A percentile compares a stretch with the other conserved stretches of the same genome.
Conservation (phyloP, 2,329 filamentous ascomycete species). For the Dryadomyces quercivorus region DNA sequence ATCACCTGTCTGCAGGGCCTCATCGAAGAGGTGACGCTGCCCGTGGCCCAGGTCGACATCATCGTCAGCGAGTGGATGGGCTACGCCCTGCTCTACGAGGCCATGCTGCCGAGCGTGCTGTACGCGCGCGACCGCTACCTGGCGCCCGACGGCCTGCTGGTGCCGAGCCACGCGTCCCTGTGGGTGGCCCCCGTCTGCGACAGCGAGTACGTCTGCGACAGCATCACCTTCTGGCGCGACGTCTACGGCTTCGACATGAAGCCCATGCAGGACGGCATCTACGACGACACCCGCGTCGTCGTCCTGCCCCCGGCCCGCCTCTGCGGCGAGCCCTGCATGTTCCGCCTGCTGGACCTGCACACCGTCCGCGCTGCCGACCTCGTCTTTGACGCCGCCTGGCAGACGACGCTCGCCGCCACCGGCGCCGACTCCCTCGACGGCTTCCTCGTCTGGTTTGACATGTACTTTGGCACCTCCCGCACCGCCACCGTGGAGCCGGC, state of each 20-base stretch:
- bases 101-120: constrained; percentile 88
- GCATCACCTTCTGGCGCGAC: constrained; percentile 76
- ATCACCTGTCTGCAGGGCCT: constrained; percentile 76
- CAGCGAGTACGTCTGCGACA: constrained; percentile 62
- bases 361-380: constrained; percentile 60
- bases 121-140: constrained; percentile 83
- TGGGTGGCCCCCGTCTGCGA: constrained; percentile 73
- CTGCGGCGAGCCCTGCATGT: constrained; percentile 48
- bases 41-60: constrained; percentile 74
- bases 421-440: constrained; percentile 66
- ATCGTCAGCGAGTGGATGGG: constrained; percentile 99
- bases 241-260: constrained; percentile 94
- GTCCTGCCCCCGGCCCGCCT: constrained; percentile 51
- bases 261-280: constrained; percentile 73
- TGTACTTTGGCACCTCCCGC: constrained; percentile 64
- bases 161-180: constrained; percentile 74
- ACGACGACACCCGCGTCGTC: constrained; percentile 71
- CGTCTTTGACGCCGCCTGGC: constrained; percentile 59
- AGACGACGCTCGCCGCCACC: constrained; percentile 42
- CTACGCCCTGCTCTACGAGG: constrained; percentile 85
- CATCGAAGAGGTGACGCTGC: constrained; percentile 74
- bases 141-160: constrained; percentile 65
- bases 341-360: constrained; percentile 68
- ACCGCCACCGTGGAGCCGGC: constrained; percentile 35
- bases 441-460: constrained; percentile 89